phyloP scores from a whole-genome alignment of 306 rosid species.

The Ziziphus jujuba region DNA sequence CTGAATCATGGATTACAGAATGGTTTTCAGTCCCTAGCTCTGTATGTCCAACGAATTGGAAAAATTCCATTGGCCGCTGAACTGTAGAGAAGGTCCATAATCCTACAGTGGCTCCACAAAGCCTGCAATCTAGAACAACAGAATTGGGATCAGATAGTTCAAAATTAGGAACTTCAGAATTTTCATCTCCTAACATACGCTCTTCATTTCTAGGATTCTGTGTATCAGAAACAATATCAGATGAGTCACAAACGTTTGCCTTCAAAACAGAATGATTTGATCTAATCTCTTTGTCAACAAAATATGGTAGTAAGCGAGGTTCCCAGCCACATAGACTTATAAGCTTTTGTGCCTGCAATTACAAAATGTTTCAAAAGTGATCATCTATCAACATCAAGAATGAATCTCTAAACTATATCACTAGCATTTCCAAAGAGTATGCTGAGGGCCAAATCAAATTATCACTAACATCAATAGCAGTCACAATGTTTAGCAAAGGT shows the following conservation, averaged over 20 bases:
- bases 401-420: conserved; percentile 3
- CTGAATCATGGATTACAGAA: conserved; percentile 32
- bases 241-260: conserved; percentile 25
- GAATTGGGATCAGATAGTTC: conserved; percentile 66
- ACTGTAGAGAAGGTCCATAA: conserved; percentile 78
- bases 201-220: conserved; percentile 31
- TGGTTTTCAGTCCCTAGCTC: conserved; percentile 44
- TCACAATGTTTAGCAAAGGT: neutral
- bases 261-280: conserved; percentile 44
- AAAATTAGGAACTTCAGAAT: conserved; percentile 31
- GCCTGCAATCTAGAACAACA: conserved; percentile 77
- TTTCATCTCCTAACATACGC: conserved; percentile 35
- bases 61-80: conserved; percentile 62
- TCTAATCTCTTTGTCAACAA: conserved; percentile 52
- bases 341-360: conserved; percentile 74
- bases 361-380: conserved; percentile 18
- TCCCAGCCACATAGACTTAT: conserved; percentile 92
- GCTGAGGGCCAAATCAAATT: neutral
- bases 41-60: conserved; percentile 70
- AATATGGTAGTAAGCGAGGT: conserved; percentile 73
- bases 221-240: conserved; percentile 29
- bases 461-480: neutral
- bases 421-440: conserved; percentile 5
- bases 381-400: conserved; percentile 13
- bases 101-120: conserved; percentile 94